Percentiles rank a stretch among this genome's conserved stretches.
These are phyloP conservation scores for Podaxis pistillaris DNA, from an alignment of 768 basidiomycete species.

Conservation along the genomic window DNA sequence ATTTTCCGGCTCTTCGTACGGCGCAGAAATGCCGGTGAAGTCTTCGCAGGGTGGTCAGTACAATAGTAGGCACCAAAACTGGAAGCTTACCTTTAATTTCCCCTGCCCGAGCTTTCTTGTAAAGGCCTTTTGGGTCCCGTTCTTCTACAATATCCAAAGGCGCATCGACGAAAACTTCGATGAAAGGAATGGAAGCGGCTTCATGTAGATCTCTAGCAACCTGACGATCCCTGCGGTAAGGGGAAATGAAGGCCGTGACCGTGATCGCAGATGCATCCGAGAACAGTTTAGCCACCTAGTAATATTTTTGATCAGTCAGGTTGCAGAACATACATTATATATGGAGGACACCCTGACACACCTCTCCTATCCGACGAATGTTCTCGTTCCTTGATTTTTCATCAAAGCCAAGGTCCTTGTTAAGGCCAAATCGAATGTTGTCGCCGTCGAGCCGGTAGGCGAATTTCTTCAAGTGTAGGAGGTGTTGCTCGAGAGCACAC, in stretches of 20 bases:
- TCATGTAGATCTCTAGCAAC: slow-evolving; percentile 82
- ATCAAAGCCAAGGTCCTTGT: slow-evolving; percentile 94
- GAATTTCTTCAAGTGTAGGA: slow-evolving; percentile 83
- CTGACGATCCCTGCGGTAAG: slow-evolving; percentile 86
- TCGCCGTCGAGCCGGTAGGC: slow-evolving; percentile 95
- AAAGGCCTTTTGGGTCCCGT: slow-evolving; percentile 96
- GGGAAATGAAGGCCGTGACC: slow-evolving; percentile 97
- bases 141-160: slow-evolving; percentile 84
- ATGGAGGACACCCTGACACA: slow-evolving; percentile 27
- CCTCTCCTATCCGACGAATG: slow-evolving; percentile 96
- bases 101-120: slow-evolving; percentile 93
- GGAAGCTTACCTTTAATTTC: slow-evolving; percentile 81
- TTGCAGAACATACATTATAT: too few species aligned
- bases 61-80: not conserved
- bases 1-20: slow-evolving; percentile 83
- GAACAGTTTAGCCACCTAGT: slow-evolving; percentile 96
- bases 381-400: slow-evolving; percentile 92
- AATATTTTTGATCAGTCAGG: not conserved
- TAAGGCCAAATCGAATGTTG: slow-evolving; percentile 92
- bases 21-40: slow-evolving; percentile 97
- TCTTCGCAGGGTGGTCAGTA: slow-evolving; percentile 46
- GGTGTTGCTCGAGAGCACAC: slow-evolving; percentile 93
- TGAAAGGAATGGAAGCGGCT: slow-evolving; percentile 69
- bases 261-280: slow-evolving; percentile 83
- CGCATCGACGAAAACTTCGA: slow-evolving; percentile 96